Evolutionary conservation across 495 filamentous ascomycete genomes (phyloP).

Genomic region (Aspergillus biplanus): DNA sequence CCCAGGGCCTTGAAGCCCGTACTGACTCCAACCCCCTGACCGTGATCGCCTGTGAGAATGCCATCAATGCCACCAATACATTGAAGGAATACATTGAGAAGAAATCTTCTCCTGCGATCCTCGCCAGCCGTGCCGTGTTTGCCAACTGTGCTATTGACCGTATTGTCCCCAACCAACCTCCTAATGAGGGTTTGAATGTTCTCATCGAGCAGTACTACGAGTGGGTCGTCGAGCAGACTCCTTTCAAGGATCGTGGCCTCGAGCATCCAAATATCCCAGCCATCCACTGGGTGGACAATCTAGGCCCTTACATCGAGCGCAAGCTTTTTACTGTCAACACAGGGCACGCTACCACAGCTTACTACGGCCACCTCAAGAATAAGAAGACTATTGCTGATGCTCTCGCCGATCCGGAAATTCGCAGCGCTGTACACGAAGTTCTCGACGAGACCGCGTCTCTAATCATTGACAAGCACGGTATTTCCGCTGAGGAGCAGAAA

Average conservation of each 20-base stretch:
- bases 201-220: conserved; percentile 98
- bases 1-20: conserved; percentile 83
- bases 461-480: conserved; percentile 84
- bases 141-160: conserved; percentile 98
- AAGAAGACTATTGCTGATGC: conserved; percentile 89
- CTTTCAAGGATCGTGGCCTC: conserved; percentile 63
- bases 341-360: conserved; percentile 93
- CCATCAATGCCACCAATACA: conserved; percentile 86
- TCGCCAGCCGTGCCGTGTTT: conserved; percentile 72
- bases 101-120: conserved; percentile 61
- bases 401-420: conserved; percentile 68
- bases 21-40: conserved; percentile 72
- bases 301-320: conserved; percentile 95
- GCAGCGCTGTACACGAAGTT: conserved; percentile 70
- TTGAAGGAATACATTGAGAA: conserved; percentile 81
- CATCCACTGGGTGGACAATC: conserved; percentile 88
- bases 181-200: conserved; percentile 80
- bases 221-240: conserved; percentile 90
- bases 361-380: conserved; percentile 83
- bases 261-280: conserved; percentile 75
- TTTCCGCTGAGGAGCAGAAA: conserved; percentile 75
- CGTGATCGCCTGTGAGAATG: conserved; percentile 97
- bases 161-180: conserved; percentile 87
- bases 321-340: conserved; percentile 99
- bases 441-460: conserved; percentile 82